A percentile compares a stretch with the other conserved stretches of the same genome.
These are phyloP conservation scores for Parasitella parasitica DNA, from an alignment of 371 early-diverging fungal species.

Conservation along the genomic window DNA sequence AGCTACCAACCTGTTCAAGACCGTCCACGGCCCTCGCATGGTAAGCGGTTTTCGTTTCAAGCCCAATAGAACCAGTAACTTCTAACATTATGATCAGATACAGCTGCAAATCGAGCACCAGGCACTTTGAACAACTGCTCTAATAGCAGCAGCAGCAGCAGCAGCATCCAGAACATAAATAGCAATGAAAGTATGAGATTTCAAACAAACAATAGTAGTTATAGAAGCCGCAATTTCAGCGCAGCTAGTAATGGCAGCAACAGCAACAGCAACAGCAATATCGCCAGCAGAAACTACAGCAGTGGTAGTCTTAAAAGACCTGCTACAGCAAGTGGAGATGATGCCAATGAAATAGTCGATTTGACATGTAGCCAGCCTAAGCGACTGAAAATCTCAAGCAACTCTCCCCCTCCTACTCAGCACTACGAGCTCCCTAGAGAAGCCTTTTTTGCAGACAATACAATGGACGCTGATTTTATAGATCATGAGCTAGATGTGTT, in stretches of 20 bases:
- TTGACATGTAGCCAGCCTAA: conserved; percentile 15
- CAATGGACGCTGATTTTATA: not conserved
- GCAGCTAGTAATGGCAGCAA: not conserved
- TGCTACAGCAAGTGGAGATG: not conserved
- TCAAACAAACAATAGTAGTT: not conserved
- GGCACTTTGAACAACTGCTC: not conserved
- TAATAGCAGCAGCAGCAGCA: not conserved
- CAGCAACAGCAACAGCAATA: not conserved
- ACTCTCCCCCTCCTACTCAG: not conserved
- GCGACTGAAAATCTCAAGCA: not conserved
- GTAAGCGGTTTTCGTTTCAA: not conserved
- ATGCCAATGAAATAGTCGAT: not conserved
- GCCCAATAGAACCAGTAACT: not conserved
- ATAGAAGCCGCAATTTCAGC: too few species aligned
- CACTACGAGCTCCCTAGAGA: not conserved
- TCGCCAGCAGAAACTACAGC: not conserved
- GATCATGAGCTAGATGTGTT: not conserved
- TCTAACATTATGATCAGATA: not conserved
- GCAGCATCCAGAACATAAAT: not conserved
- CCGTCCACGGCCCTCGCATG: not conserved
- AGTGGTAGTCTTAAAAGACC: not conserved
- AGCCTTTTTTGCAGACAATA: not conserved
- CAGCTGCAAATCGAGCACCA: too few species aligned
- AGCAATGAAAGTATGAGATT: not conserved
- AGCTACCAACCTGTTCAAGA: not conserved